A percentile compares a stretch with the other conserved stretches of the same genome.
Conservation (phyloP, 805 yeast species). For the Scheffersomyces spartinae region DNA sequence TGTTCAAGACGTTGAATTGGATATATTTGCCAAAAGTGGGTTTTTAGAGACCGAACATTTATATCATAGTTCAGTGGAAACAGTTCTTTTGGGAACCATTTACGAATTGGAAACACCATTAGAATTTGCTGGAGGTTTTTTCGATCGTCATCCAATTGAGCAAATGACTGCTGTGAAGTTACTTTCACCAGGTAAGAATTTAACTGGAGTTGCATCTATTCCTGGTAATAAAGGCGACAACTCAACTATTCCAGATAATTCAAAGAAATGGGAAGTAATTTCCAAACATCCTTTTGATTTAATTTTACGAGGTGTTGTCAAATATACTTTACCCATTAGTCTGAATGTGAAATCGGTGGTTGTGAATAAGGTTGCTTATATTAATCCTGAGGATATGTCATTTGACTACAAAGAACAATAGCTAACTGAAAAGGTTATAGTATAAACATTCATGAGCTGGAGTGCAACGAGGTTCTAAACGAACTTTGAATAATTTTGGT, state of each 20-base stretch:
- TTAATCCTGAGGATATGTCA: too few relatives aligned
- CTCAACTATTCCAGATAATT: conserved; percentile 20
- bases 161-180: conserved; percentile 63
- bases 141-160: conserved; percentile 46
- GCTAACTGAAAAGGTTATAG: too few relatives aligned
- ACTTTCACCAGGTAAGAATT: conserved; percentile 55
- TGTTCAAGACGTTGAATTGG: conserved; percentile 59
- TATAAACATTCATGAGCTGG: too few relatives aligned
- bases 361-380: conserved; percentile 43
- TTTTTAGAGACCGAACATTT: conserved; percentile 18
- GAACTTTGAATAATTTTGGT: conserved; percentile 32
- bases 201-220: too few relatives aligned
- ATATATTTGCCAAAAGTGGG: conserved; percentile 71
- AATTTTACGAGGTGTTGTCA: conserved; percentile 71
- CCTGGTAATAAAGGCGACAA: conserved; percentile 5
- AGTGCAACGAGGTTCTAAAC: conserved; percentile 9
- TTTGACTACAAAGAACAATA: too few relatives aligned
- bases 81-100: conserved; percentile 68
- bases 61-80: conserved; percentile 29
- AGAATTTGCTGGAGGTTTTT: conserved; percentile 65
- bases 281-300: conserved; percentile 76
- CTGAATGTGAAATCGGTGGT: conserved; percentile 42
- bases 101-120: conserved; percentile 59
- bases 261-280: conserved; percentile 61
- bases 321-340: conserved; percentile 60